phyloP scores from a whole-genome alignment of 2,329 filamentous ascomycete species.

The Cordyceps sp. region DNA sequence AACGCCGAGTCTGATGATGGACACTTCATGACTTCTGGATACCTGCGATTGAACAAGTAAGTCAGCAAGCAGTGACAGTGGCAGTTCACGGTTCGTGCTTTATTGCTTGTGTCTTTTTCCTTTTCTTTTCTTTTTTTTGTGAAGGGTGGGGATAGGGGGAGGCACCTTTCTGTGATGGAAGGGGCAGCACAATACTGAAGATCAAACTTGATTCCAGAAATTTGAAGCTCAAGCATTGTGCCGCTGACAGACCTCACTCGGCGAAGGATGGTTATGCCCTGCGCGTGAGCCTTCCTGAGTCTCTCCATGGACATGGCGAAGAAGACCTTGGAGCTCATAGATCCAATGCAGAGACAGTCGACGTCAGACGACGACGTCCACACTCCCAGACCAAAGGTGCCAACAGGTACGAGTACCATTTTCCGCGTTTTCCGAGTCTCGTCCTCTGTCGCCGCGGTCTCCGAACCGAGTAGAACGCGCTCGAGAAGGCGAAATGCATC shows the following conservation, averaged over 20 bases:
- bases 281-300: slow-evolving; percentile 26
- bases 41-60: slow-evolving; percentile 11
- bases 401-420: slow-evolving; percentile 42
- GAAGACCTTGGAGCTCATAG: slow-evolving; percentile 43
- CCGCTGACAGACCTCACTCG: slow-evolving; percentile 21
- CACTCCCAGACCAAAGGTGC: slow-evolving; percentile 46
- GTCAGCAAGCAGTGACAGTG: neutral
- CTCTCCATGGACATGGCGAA: slow-evolving; percentile 40
- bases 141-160: neutral
- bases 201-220: slow-evolving; percentile 42
- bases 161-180: slow-evolving; percentile 31
- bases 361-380: slow-evolving; percentile 46
- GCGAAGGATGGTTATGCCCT: slow-evolving; percentile 33
- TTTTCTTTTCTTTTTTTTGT: neutral
- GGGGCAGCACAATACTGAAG: slow-evolving; percentile 49
- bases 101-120: too few relatives aligned
- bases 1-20: slow-evolving; percentile 36
- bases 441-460: too few relatives aligned
- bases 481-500: neutral
- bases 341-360: slow-evolving; percentile 48
- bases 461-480: neutral
- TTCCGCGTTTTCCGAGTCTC: slow-evolving; percentile 14
- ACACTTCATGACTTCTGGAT: slow-evolving; percentile 28
- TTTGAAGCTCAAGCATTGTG: slow-evolving; percentile 43
- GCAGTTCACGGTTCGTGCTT: too few relatives aligned